Evolutionary conservation across 108 stramenopile genomes (phyloP), one percentile per base, ranked within the genome.

Genomic region (Fistulifera solaris): DNA sequence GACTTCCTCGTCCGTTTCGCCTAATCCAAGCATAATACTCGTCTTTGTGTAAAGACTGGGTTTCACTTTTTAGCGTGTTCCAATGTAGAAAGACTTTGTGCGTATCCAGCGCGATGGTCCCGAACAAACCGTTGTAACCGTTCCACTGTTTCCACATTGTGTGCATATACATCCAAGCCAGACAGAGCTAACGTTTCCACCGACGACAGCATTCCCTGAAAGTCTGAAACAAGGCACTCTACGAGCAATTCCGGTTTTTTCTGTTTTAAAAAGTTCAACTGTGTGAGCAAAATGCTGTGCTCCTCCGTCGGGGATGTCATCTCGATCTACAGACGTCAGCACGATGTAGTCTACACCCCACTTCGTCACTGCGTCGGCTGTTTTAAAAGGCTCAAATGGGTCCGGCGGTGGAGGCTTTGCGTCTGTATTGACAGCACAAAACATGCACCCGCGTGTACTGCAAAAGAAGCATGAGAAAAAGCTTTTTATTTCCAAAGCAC

Each of bases 301-400:
- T 23, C 97, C 97, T 68, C 95, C 94, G 72, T 98, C 97, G 22
- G 72, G 76, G 45, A 96, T 59, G 66, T 98, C 97, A 70, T 98
- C 97, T 16, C 97, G 86, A 75, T 98, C 97, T 23, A 98, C 97
- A 66, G 85, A 87, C 11, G 97, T 98, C 60, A 98, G 70, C 5
- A 98, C 97, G 14, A 98, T 93, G 68, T 98, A 98, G 72, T 96
- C 97, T 31, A 98, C 65, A 52, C 95, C 97, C 97, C 97, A 98
- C 38, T 79, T 71, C 7, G 76, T 67, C 23, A 98, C 77, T 4
- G 95, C 95, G 42, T 82, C 68, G 0, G 93, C 89, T 14, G 93
- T 92, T 65, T 95, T 94, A 31, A 82, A 61, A 3, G 97, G 97
- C 71, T 98, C 97, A 7, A 91, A 71, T 10, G 80, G 79, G 72